A percentile compares a stretch with the other conserved stretches of the same genome.
phyloP scores from a whole-genome alignment of 257 asterid species.

The Forsythia suspensa region DNA sequence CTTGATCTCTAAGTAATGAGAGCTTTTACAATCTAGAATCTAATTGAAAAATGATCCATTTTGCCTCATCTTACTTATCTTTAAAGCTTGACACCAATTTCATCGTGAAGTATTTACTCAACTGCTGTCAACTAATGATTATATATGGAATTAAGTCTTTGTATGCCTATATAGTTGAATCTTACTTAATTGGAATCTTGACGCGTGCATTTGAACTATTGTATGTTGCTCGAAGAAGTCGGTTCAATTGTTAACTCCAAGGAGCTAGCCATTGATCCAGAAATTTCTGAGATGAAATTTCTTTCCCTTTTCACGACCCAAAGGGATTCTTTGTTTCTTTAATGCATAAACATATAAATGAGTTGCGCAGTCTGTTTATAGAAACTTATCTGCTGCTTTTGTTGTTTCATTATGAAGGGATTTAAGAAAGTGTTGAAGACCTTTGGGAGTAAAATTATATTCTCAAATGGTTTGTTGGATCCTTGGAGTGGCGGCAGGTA shows the following conservation, averaged over 20 bases:
- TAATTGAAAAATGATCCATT: background rate
- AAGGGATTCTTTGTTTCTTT: background rate
- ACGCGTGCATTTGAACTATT: background rate
- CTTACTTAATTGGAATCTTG: background rate
- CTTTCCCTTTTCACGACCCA: background rate
- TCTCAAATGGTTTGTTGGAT: constrained; percentile 89
- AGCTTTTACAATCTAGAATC: background rate
- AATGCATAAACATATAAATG: background rate
- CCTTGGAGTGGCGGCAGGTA: constrained; percentile 99
- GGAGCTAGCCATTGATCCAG: background rate
- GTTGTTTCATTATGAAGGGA: constrained; percentile 43
- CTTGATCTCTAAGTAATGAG: background rate
- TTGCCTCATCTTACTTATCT: background rate
- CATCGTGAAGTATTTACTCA: background rate
- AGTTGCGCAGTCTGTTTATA: background rate
- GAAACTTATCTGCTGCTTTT: constrained; percentile 15
- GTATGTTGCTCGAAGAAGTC: background rate
- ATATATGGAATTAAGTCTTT: background rate
- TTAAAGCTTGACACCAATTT: background rate
- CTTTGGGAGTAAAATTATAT: constrained; percentile 92
- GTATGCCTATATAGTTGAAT: background rate
- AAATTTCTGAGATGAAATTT: background rate
- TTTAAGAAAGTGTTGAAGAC: constrained; percentile 51
- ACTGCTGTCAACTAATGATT: background rate
- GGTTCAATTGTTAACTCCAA: background rate